These are phyloP conservation scores for Dryas drummondii DNA, from an alignment of 306 rosid species.

Conservation along the genomic window DNA sequence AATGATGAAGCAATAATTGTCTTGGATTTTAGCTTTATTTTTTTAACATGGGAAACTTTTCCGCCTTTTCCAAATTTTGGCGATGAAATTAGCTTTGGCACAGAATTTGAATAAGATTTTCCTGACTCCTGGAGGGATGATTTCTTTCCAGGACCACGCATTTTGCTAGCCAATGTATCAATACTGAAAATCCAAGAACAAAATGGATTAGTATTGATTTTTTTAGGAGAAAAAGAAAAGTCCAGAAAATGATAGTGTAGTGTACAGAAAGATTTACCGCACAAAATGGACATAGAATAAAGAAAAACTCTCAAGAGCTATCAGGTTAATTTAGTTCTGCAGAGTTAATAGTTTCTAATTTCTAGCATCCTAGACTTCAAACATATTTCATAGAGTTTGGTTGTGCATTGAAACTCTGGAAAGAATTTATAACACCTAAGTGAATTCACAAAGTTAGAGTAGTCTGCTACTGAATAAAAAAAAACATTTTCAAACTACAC, in stretches of 20 bases:
- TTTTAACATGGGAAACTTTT: constrained; percentile 41
- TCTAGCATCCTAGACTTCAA: neutral
- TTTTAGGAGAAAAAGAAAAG: neutral
- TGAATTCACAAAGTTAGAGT: neutral
- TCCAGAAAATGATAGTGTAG: neutral
- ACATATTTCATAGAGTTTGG: neutral
- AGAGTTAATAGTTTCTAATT: neutral
- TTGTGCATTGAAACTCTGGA: neutral
- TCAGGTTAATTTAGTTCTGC: neutral
- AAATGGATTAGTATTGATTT: constrained; percentile 6
- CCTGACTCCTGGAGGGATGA: constrained; percentile 39
- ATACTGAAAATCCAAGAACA: constrained; percentile 32
- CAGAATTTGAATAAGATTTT: constrained; percentile 38
- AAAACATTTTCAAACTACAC: neutral
- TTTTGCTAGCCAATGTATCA: constrained; percentile 36
- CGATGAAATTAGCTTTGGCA: constrained; percentile 36
- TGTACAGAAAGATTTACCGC: neutral
- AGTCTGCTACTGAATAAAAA: neutral
- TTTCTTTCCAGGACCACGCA: constrained; percentile 54
- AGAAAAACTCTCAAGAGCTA: neutral
- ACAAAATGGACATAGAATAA: neutral
- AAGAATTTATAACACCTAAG: neutral
- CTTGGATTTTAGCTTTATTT: constrained; percentile 41
- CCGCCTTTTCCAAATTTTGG: constrained; percentile 37
- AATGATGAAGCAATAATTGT: constrained; percentile 36